A percentile compares a stretch with the other conserved stretches of the same genome.
These are phyloP conservation scores for Hypoxylon cercidicola DNA, from an alignment of 495 filamentous ascomycete species.

Conservation along the genomic window DNA sequence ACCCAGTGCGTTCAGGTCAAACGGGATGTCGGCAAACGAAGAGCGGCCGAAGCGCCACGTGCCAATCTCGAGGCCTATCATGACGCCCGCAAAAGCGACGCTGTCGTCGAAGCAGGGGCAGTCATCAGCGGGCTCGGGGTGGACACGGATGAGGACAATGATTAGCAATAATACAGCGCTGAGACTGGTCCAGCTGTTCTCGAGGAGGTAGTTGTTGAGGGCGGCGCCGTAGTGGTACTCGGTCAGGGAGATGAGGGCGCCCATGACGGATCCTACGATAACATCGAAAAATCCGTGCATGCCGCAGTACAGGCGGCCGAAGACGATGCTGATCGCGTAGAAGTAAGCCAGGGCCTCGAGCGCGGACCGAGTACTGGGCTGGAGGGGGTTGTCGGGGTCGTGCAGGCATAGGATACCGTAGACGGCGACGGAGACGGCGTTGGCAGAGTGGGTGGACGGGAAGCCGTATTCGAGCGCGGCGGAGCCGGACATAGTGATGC, in stretches of 20 bases:
- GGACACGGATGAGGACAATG: slow-evolving; percentile 81
- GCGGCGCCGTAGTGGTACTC: slow-evolving; percentile 76
- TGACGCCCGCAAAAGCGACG: slow-evolving; percentile 89
- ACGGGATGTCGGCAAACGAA: slow-evolving; percentile 66
- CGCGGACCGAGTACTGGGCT: slow-evolving; percentile 60
- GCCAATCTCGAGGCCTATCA: slow-evolving; percentile 81
- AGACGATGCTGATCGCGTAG: slow-evolving; percentile 88
- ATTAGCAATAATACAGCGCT: slow-evolving; percentile 70
- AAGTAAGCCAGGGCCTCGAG: slow-evolving; percentile 76
- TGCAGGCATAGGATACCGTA: slow-evolving; percentile 79
- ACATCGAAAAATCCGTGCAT: slow-evolving; percentile 99
- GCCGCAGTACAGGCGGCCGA: slow-evolving; percentile 94
- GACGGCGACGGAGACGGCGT: slow-evolving; percentile 92
- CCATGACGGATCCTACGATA: slow-evolving; percentile 77
- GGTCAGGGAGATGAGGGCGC: slow-evolving; percentile 69
- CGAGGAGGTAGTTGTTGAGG: slow-evolving; percentile 73
- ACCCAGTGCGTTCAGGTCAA: slow-evolving; percentile 68
- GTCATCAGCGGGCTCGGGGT: slow-evolving; percentile 95
- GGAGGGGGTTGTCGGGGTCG: slow-evolving; percentile 62
- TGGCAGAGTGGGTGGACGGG: slow-evolving; percentile 95
- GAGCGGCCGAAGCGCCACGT: slow-evolving; percentile 80
- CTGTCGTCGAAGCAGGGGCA: slow-evolving; percentile 98
- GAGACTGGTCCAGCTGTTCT: slow-evolving; percentile 65
- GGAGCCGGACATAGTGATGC: slow-evolving; percentile 96
- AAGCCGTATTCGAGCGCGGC: slow-evolving; percentile 97